A percentile compares a stretch with the other conserved stretches of the same genome.
Conservation (phyloP, 2,329 filamentous ascomycete genomes). For the Monosporascus sp. region DNA sequence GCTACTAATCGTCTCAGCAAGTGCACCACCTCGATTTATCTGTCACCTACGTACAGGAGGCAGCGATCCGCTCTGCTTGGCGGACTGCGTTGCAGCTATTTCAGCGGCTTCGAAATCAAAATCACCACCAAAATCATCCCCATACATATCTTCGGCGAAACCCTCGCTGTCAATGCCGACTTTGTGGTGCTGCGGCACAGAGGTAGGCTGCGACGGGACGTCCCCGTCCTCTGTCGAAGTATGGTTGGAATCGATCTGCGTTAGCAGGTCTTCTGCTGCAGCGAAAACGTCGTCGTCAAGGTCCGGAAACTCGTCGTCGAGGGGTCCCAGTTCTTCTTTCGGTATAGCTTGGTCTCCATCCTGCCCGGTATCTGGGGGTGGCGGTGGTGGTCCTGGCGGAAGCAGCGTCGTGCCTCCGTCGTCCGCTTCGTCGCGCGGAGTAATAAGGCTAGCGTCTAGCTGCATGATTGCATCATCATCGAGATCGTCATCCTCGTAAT, state of each 20-base stretch:
- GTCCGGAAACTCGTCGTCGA: slow-evolving; percentile 60
- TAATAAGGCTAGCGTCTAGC: slow-evolving; percentile 39
- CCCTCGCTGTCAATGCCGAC: slow-evolving; percentile 24
- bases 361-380: slow-evolving; percentile 12
- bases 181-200: slow-evolving; percentile 2
- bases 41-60: slow-evolving; percentile 48
- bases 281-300: slow-evolving; percentile 57
- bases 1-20: slow-evolving; percentile 65
- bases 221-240: slow-evolving; percentile 7
- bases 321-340: slow-evolving; percentile 12
- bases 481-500: slow-evolving; percentile 53
- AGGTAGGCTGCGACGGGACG: slow-evolving; percentile 11
- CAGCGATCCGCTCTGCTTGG: slow-evolving; percentile 27
- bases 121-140: slow-evolving; percentile 69
- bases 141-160: slow-evolving; percentile 44
- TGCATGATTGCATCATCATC: slow-evolving; percentile 56
- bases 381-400: slow-evolving; percentile 4
- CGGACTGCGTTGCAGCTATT: slow-evolving; percentile 65
- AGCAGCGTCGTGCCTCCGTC: slow-evolving; percentile 6
- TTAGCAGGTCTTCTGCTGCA: slow-evolving; percentile 38
- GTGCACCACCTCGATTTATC: slow-evolving; percentile 21
- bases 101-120: slow-evolving; percentile 76
- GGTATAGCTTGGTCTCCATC: slow-evolving; percentile 4
- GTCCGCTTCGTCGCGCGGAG: slow-evolving; percentile 16
- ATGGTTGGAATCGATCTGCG: slow-evolving; percentile 27